phyloP scores from a whole-genome alignment of 2,329 filamentous ascomycete species.

The Ophioceras dolichostomum region DNA sequence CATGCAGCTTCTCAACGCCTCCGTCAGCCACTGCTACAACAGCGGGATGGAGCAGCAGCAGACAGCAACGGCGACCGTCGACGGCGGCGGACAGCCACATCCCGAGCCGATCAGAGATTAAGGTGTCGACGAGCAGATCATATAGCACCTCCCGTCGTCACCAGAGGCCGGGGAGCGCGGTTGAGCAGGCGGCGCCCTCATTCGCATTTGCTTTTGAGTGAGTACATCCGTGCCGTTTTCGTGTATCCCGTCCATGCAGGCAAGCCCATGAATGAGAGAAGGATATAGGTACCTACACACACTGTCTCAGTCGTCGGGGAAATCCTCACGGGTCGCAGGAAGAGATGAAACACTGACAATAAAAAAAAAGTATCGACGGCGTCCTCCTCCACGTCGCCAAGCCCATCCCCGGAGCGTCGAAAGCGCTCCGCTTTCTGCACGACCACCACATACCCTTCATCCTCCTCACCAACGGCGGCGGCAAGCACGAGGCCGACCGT shows the following conservation, averaged over 20 bases:
- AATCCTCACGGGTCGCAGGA: no score
- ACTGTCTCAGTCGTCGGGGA: neutral
- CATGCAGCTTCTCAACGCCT: no score
- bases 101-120: no score
- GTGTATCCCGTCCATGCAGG: neutral
- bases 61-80: no score
- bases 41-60: no score
- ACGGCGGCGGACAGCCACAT: no score
- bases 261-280: neutral
- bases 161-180: no score
- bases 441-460: conserved; percentile 76
- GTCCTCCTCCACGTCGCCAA: conserved; percentile 78
- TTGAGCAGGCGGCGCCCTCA: conserved; percentile 9
- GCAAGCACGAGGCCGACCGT: conserved; percentile 65
- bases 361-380: conserved; percentile 79
- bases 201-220: conserved; percentile 31
- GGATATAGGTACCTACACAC: neutral
- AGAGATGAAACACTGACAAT: no score
- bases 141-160: no score
- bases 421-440: conserved; percentile 63
- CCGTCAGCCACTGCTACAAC: no score
- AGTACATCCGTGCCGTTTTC: conserved; percentile 6
- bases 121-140: no score
- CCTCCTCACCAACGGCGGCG: conserved; percentile 89
- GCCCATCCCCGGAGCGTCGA: conserved; percentile 65